These are phyloP conservation scores for Conidiobolus incongruus DNA, from an alignment of 371 early-diverging fungal genomes.

Conservation along the genomic window DNA sequence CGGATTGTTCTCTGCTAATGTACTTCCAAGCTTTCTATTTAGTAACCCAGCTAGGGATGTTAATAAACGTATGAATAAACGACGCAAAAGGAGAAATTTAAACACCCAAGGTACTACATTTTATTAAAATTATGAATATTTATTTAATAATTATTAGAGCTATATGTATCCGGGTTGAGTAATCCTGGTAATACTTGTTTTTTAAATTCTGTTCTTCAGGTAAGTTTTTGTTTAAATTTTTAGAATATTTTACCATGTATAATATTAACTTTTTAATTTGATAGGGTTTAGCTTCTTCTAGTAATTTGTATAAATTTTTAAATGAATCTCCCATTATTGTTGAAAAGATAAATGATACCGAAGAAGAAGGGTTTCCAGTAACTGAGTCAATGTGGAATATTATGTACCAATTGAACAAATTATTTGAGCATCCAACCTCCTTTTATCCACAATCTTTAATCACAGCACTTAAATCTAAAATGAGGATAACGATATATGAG, in stretches of 20 bases:
- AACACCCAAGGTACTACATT: background rate
- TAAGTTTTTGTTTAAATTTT: constrained; percentile 7
- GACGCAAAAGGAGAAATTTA: background rate
- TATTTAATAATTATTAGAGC: background rate
- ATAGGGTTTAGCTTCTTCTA: constrained; percentile 26
- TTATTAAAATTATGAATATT: background rate
- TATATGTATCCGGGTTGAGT: constrained; percentile 37
- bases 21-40: background rate
- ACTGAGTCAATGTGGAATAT: constrained; percentile 3
- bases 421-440: constrained; percentile 11
- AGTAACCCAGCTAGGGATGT: background rate
- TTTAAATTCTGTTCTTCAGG: constrained; percentile 79
- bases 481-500: constrained; percentile 15
- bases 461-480: constrained; percentile 25
- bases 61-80: background rate
- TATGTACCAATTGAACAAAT: constrained; percentile 18
- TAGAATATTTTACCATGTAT: too few species aligned
- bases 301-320: constrained; percentile 11
- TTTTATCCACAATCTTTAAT: constrained; percentile 28
- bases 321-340: constrained; percentile 6
- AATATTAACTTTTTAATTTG: too few species aligned
- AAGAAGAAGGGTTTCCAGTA: constrained; percentile 1
- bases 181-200: constrained; percentile 90
- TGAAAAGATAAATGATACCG: background rate
- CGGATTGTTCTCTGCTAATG: too few species aligned